Evolutionary conservation across 1,284 basidiomycete genomes (phyloP).

Genomic region (Erythrobasidium hasegawianum): DNA sequence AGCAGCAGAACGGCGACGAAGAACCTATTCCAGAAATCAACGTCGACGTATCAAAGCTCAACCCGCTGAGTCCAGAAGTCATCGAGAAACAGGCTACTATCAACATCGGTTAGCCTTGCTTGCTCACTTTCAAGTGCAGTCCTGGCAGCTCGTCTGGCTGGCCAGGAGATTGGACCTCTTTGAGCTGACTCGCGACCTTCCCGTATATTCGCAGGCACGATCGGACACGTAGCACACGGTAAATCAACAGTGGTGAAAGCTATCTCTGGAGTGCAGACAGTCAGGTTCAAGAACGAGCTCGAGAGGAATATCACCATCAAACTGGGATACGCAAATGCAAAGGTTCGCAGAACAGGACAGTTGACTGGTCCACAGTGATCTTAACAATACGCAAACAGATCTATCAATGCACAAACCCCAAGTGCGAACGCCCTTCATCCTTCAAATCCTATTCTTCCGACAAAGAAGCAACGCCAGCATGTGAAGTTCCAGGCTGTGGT

Average conservation of each 20-base stretch:
- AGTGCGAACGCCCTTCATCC: constrained; percentile 87
- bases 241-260: constrained; percentile 99
- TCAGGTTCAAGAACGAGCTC: constrained; percentile 98
- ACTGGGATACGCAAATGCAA: constrained; percentile 95
- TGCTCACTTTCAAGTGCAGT: neutral
- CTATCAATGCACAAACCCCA: constrained; percentile 92
- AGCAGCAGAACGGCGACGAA: constrained; percentile 10
- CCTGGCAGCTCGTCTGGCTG: neutral
- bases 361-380: neutral
- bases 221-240: constrained; percentile 86
- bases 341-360: constrained; percentile 56
- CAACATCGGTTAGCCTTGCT: constrained; percentile 62
- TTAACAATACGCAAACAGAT: constrained; percentile 61
- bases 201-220: constrained; percentile 55
- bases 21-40: constrained; percentile 25
- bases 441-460: constrained; percentile 89
- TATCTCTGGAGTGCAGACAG: constrained; percentile 98
- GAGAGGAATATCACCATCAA: constrained; percentile 99
- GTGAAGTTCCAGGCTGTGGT: constrained; percentile 87
- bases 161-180: constrained; percentile 36
- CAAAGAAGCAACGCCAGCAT: constrained; percentile 89
- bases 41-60: constrained; percentile 52
- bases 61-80: constrained; percentile 89
- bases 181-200: neutral
- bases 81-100: constrained; percentile 96